Evolutionary conservation across 192 early-diverging fungal species (phyloP), one percentile per base, ranked within the genome.

Genomic region (Coemansia erecta): DNA sequence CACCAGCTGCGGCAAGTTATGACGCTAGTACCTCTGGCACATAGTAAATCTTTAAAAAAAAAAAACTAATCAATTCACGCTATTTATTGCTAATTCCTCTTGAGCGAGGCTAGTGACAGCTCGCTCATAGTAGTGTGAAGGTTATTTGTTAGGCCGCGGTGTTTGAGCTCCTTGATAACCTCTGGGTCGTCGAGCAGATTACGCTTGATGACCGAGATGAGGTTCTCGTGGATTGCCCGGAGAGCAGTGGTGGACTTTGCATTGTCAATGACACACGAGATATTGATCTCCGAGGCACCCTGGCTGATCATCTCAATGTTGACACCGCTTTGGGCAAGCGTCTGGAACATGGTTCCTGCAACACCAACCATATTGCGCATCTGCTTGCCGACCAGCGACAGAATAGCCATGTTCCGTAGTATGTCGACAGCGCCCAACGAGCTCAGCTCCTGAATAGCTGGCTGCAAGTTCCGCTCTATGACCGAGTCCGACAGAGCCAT

Each of bases 301-400:
- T 99, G 97, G 14, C 91, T 94, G 49, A 99, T 99, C 97, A 99
- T 99, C 77, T 99, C 97, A 68, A 99, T 97, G 68, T 99, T 99
- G 63, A 99, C 88, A 57, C 85, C 78, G 44, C 89, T 85, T 48
- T 85, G 87, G 14, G 93, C 92, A 39, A 99, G 77, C 3, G 90
- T 92, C 53, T 82, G 81, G 74, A 99, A 99, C 95, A 99, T 98
- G 67, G 81, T 85, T 22, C 92, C 87, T 8, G 94, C 89, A 48
- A 94, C 89, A 53, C 97, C 97, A 23, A 98, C 95, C 91, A 94
- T 94, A 69, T 96, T 93, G 42, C 91, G 86, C 97, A 99, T 99
- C 65, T 95, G 89, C 46, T 88, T 86, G 46, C 97, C 97, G 10
- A 99, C 97, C 43, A 98, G 84, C 21, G 94, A 96, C 40, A 99